Conservation (phyloP, 2,329 filamentous ascomycete genomes). For the Mollisia scopiformis region DNA sequence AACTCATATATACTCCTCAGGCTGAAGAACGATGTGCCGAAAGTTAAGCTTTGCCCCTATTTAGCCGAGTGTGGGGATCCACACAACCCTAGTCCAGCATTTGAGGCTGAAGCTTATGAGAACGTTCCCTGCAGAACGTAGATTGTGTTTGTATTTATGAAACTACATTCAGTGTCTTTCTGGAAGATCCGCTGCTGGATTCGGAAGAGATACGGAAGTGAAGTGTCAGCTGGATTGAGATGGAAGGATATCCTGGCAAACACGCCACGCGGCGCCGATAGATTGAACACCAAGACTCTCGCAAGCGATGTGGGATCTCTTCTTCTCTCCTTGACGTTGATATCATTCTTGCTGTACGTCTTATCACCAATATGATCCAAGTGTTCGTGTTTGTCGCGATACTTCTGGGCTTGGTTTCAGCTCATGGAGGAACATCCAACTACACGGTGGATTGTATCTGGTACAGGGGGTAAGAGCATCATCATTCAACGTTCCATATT, state of each 20-base stretch:
- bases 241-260: neutral
- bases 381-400: neutral
- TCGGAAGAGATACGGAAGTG: neutral
- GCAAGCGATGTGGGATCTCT: neutral
- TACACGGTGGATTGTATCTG: slow-evolving; percentile 19
- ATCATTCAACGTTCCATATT: too few species aligned
- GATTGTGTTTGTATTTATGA: neutral
- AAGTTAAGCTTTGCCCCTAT: slow-evolving; percentile 20
- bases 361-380: neutral
- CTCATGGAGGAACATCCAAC: slow-evolving; percentile 23
- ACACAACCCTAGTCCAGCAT: neutral
- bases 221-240: neutral
- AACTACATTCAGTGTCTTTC: neutral
- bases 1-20: neutral
- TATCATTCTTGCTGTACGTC: neutral
- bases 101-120: slow-evolving; percentile 8
- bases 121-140: slow-evolving; percentile 7
- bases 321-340: neutral
- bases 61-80: slow-evolving; percentile 16
- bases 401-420: slow-evolving; percentile 2
- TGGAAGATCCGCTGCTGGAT: neutral
- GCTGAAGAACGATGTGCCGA: neutral
- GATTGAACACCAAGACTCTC: neutral
- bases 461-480: slow-evolving; percentile 18
- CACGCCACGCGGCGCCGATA: neutral